Percentiles rank a stretch among this genome's conserved stretches.
phyloP scores from a whole-genome alignment of 1,284 basidiomycete species.

The Ceratobasidium theobromae region DNA sequence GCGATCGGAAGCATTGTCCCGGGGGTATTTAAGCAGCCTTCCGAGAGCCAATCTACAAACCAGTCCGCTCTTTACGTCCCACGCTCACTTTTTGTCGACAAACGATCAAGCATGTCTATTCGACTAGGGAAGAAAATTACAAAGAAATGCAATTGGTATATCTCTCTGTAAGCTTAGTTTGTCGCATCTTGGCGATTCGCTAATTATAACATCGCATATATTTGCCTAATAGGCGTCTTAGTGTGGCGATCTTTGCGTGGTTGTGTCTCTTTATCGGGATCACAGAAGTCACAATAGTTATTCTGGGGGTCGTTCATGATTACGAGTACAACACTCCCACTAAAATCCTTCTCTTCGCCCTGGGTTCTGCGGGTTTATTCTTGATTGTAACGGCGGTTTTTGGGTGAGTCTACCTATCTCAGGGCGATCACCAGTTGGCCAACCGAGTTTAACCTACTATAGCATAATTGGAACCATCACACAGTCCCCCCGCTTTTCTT shows the following conservation, averaged over 20 bases:
- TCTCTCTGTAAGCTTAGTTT: slow-evolving; percentile 12
- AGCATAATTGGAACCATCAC: slow-evolving; percentile 6
- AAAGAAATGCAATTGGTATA: slow-evolving; percentile 5
- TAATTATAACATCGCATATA: too few relatives aligned
- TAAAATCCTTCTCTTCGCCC: not conserved
- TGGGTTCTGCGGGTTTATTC: not conserved
- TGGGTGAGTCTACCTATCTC: not conserved
- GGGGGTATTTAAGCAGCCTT: too few relatives aligned
- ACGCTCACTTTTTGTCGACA: not conserved
- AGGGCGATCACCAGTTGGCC: not conserved
- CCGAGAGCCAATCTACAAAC: too few relatives aligned
- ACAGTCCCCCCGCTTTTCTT: not conserved
- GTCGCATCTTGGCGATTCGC: too few relatives aligned
- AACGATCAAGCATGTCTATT: not conserved
- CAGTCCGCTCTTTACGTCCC: not conserved
- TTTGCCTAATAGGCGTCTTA: not conserved
- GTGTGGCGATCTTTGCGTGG: not conserved
- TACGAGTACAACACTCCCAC: not conserved
- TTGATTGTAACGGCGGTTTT: not conserved
- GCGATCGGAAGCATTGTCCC: too few relatives aligned
- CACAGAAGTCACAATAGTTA: not conserved
- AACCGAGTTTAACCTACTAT: not conserved
- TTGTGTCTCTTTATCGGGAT: not conserved
- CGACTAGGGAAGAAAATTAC: not conserved
- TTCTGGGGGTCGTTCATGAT: not conserved